Evolutionary conservation across 176 grass and related monocot genomes (phyloP).

Genomic region (Avena eriantha): DNA sequence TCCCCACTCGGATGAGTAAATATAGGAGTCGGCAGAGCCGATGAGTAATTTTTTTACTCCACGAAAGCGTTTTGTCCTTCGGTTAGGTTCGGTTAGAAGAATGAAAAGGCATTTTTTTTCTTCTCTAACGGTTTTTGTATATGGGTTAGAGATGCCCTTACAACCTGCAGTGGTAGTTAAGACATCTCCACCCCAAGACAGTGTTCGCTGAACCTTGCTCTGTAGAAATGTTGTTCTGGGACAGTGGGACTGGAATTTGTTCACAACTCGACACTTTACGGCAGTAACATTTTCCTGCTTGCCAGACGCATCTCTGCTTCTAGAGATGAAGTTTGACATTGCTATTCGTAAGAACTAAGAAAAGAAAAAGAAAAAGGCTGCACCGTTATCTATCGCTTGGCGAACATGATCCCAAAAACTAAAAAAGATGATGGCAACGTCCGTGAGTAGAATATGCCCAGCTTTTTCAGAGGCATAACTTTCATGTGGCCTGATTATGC

Average conservation of each 20-base stretch:
- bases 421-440: conserved; percentile 20
- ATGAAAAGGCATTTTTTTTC: too few species aligned
- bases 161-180: neutral
- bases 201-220: neutral
- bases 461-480: conserved; percentile 43
- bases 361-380: neutral
- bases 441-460: conserved; percentile 30
- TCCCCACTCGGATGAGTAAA: too few species aligned
- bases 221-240: neutral
- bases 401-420: conserved; percentile 25
- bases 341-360: neutral
- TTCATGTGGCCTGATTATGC: conserved; percentile 43
- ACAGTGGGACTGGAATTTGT: neutral
- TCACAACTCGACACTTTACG: neutral
- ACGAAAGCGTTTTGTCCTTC: too few species aligned
- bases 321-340: neutral
- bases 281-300: neutral
- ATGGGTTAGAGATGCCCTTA: too few species aligned
- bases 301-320: neutral
- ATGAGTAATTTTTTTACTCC: too few species aligned
- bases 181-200: neutral
- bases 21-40: too few species aligned
- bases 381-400: neutral
- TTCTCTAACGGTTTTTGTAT: too few species aligned
- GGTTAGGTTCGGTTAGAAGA: too few species aligned